Base-by-base conservation (phyloP, 495 filamentous ascomycete species). In the Penicillium alfredii region DNA sequence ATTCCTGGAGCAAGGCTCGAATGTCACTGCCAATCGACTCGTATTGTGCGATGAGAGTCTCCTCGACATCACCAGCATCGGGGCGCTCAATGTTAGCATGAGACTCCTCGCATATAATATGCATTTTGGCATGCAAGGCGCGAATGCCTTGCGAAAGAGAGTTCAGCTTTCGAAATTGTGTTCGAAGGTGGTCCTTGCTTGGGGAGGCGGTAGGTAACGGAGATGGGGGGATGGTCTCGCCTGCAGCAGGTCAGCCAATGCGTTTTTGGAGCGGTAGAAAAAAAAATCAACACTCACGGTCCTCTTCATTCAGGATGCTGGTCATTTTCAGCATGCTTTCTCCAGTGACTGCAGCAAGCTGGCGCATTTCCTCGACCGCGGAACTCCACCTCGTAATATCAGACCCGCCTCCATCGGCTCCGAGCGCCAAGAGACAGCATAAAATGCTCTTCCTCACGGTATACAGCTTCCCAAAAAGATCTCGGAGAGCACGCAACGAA, bases 1-100 rank as follows among this genome's bases (percentile, higher is more conserved):
- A 98, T 45, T 93, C 88, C 41, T 88, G 80, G 44, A 90, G 78
- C 28, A 98, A 69, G 26, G 74, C 75, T 53, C 78, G 79, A 21
- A 98, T 74, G 55, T 98, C 92, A 28, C 77, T 70, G 5, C 92
- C 92, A 44, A 98, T 90, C 11, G 88, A 88, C 16, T 98, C 92
- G 56, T 97, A 97, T 53, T 96, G 92, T 17, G 80, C 61, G 62
- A 93, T 80, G 16, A 97, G 75, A 35, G 74, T 79, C 3, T 77
- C 67, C 7, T 84, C 86, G 21, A 93, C 72, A 13, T 68, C 64
- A 12, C 75, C 73, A 3, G 84, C 63, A 45, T 92, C 78, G 5
- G 84, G 72, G 45, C 80, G 78, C 47, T 88, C 81, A 12, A 94
- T 64, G 33, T 77, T 76, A 44, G 75, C 76, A 46, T 84, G 82